Evolutionary conservation across 805 yeast species (phyloP).

Genomic region (Ogataea ganodermae): DNA sequence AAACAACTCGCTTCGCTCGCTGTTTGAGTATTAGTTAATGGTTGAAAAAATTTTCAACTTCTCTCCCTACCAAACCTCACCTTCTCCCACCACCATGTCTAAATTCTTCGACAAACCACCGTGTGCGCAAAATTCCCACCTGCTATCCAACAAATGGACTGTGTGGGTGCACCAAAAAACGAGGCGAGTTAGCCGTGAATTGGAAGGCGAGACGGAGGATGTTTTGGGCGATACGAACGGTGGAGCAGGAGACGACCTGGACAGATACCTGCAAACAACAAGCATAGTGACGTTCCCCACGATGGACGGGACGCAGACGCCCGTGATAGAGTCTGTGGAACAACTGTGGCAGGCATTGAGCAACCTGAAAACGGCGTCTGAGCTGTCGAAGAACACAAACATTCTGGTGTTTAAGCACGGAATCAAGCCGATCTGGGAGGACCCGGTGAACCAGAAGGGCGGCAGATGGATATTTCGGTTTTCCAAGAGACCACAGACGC

Average conservation of each 20-base stretch:
- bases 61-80: background rate
- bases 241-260: constrained; percentile 32
- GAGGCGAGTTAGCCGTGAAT: constrained; percentile 8
- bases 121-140: constrained; percentile 7
- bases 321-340: constrained; percentile 48
- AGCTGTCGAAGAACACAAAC: constrained; percentile 50
- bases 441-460: constrained; percentile 58
- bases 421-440: constrained; percentile 69
- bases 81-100: constrained; percentile 12
- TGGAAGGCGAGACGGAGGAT: no score
- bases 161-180: constrained; percentile 23
- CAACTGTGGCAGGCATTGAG: constrained; percentile 52
- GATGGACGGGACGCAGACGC: no score
- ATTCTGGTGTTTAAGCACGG: constrained; percentile 59
- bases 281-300: constrained; percentile 43
- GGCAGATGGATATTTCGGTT: constrained; percentile 65
- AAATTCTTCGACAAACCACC: constrained; percentile 18
- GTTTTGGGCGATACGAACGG: background rate
- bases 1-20: background rate
- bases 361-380: constrained; percentile 41
- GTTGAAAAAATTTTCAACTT: background rate
- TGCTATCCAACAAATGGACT: constrained; percentile 19
- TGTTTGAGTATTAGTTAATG: background rate
- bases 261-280: constrained; percentile 49
- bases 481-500: constrained; percentile 22